Evolutionary conservation across 1,284 basidiomycete species (phyloP).

Genomic region (Cystobasidium slooffiae): DNA sequence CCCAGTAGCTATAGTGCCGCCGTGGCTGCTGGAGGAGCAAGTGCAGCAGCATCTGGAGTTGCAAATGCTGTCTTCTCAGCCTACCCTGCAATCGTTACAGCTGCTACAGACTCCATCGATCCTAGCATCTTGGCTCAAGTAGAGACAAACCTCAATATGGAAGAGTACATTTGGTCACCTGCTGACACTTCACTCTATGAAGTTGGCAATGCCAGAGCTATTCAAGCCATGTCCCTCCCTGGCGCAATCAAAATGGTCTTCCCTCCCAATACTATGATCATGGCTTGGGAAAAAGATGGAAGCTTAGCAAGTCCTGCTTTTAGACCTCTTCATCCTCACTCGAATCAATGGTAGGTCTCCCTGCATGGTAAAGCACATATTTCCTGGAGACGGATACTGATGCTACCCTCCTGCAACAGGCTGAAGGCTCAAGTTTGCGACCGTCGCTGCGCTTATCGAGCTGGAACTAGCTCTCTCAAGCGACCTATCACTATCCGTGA

Average conservation of each 20-base stretch:
- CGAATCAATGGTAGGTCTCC: slow-evolving; percentile 35
- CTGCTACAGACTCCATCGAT: slow-evolving; percentile 30
- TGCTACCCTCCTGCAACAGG: neutral
- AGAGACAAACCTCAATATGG: slow-evolving; percentile 34
- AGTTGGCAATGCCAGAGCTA: slow-evolving; percentile 39
- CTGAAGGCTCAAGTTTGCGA: slow-evolving; percentile 44
- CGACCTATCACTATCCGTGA: slow-evolving; percentile 41
- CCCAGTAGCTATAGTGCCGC: neutral
- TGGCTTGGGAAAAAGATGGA: slow-evolving; percentile 43
- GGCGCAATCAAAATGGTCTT: slow-evolving; percentile 40
- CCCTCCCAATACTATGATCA: slow-evolving; percentile 35
- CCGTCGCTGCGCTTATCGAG: slow-evolving; percentile 39
- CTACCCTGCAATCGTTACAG: slow-evolving; percentile 16
- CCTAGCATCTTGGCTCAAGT: slow-evolving; percentile 33
- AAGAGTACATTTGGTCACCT: slow-evolving; percentile 43
- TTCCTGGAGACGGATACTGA: neutral
- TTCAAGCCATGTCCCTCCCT: slow-evolving; percentile 22
- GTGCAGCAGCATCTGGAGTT: neutral
- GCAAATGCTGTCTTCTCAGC: neutral
- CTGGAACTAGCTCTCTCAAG: slow-evolving; percentile 40
- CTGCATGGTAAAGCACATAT: neutral
- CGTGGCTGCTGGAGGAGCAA: neutral
- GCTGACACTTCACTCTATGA: slow-evolving; percentile 36
- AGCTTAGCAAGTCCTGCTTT: slow-evolving; percentile 38
- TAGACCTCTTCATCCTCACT: slow-evolving; percentile 42